Percentiles rank a stretch among this genome's conserved stretches.
phyloP scores from a whole-genome alignment of 768 basidiomycete genomes.

The Auricularia cornea region DNA sequence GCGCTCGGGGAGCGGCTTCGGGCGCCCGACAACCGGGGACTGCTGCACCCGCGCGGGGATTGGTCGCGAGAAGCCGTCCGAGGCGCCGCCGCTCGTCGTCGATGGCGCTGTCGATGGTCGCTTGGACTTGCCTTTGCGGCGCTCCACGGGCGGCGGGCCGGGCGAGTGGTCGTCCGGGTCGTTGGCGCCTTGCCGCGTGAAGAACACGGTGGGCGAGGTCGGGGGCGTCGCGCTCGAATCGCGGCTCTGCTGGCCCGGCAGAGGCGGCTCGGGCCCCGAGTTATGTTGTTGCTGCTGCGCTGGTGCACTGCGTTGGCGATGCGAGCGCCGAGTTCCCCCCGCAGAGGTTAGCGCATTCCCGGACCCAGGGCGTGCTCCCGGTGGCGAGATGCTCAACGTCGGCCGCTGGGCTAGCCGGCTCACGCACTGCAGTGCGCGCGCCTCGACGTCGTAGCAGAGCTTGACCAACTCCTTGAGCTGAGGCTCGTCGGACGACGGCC shows the following conservation, averaged over 20 bases:
- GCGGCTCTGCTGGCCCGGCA: background rate
- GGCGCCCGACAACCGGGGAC: background rate
- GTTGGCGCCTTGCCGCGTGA: background rate
- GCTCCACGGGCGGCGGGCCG: background rate
- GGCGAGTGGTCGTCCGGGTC: background rate
- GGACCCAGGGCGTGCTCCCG: background rate
- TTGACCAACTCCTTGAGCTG: conserved; percentile 40
- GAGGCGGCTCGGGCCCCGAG: background rate
- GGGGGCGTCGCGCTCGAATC: background rate
- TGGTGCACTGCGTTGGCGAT: background rate
- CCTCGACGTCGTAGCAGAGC: conserved; percentile 60
- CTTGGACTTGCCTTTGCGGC: background rate
- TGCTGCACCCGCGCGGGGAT: background rate
- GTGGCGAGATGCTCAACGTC: background rate
- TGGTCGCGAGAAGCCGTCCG: background rate
- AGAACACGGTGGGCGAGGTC: background rate
- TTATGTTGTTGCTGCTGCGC: background rate
- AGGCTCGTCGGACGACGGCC: conserved; percentile 20
- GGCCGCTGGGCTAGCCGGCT: conserved; percentile 40
- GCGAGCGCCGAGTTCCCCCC: too few species aligned
- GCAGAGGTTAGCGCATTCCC: too few species aligned
- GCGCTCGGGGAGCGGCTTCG: background rate
- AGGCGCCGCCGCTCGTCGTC: background rate
- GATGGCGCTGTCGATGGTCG: background rate
- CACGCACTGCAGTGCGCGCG: conserved; percentile 57